A percentile compares a stretch with the other conserved stretches of the same genome.
Evolutionary conservation across 1,139 yeast species (phyloP).

Genomic region (Geotrichum restrictum): DNA sequence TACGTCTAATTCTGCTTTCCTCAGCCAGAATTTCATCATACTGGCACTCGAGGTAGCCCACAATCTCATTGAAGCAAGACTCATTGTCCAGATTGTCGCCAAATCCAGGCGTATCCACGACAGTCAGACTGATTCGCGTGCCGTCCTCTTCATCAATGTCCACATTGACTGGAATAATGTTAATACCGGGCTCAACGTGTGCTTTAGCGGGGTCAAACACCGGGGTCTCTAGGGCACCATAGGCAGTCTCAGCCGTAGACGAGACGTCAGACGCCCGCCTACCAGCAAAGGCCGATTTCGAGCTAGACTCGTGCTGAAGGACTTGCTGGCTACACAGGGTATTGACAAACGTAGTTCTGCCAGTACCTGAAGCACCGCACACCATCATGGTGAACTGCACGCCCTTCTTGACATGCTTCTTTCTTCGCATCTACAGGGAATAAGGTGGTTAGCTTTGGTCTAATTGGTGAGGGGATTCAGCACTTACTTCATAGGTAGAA

Average conservation of each 20-base stretch:
- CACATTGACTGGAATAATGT: constrained; percentile 48
- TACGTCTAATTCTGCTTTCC: constrained; percentile 84
- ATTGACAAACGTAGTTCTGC: constrained; percentile 75
- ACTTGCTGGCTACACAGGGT: constrained; percentile 80
- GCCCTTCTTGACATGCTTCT: constrained; percentile 77
- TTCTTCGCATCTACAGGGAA: constrained; percentile 46
- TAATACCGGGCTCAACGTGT: constrained; percentile 47
- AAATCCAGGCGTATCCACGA: constrained; percentile 82
- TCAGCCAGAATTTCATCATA: constrained; percentile 88
- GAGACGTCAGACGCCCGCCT: constrained; percentile 12
- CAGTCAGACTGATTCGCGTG: constrained; percentile 41
- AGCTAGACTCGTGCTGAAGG: constrained; percentile 37
- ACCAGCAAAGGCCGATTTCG: neutral
- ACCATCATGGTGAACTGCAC: constrained; percentile 75
- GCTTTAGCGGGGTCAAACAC: constrained; percentile 43
- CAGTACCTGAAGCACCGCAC: constrained; percentile 69
- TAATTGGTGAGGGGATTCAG: neutral
- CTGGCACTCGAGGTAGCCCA: constrained; percentile 74
- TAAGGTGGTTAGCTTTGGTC: neutral
- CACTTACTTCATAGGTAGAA: constrained; percentile 7
- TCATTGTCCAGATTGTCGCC: constrained; percentile 67
- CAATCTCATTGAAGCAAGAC: constrained; percentile 66
- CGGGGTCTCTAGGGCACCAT: constrained; percentile 3
- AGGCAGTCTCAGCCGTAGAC: constrained; percentile 4
- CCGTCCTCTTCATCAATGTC: constrained; percentile 40